phyloP scores from a whole-genome alignment of 306 rosid genomes.

The Cucurbita pepo region DNA sequence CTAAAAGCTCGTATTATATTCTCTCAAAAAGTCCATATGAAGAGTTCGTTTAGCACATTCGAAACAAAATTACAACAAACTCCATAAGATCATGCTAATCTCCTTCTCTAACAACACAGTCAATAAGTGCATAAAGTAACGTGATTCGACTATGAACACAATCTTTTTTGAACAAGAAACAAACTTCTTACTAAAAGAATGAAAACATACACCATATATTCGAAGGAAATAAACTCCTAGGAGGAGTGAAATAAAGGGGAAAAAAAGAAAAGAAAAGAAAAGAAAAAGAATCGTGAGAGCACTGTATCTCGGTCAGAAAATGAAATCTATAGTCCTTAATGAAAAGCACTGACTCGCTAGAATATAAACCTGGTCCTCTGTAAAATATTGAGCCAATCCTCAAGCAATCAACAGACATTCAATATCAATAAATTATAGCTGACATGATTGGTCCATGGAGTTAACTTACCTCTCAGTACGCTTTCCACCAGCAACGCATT shows the following conservation, averaged over 20 bases:
- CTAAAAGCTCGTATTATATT: background rate
- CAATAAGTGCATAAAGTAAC: background rate
- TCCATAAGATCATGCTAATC: background rate
- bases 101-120: background rate
- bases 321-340: background rate
- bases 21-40: background rate
- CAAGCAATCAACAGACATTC: background rate
- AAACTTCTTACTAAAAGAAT: background rate
- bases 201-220: background rate
- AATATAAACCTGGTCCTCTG: background rate
- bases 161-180: background rate
- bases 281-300: background rate
- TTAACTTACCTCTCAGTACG: slow-evolving; percentile 47
- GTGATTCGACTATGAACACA: background rate
- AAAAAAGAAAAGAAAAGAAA: background rate
- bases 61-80: background rate
- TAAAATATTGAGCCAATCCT: background rate
- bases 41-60: background rate
- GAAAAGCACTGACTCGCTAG: background rate
- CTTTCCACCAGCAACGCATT: slow-evolving; percentile 76
- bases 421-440: background rate
- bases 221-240: background rate
- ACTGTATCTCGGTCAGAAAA: background rate
- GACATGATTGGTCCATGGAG: background rate
- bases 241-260: background rate